Evolutionary conservation across 75 land plant species (phyloP), one percentile per base, ranked within the genome.

Genomic region (Ceratopteris richardii): DNA sequence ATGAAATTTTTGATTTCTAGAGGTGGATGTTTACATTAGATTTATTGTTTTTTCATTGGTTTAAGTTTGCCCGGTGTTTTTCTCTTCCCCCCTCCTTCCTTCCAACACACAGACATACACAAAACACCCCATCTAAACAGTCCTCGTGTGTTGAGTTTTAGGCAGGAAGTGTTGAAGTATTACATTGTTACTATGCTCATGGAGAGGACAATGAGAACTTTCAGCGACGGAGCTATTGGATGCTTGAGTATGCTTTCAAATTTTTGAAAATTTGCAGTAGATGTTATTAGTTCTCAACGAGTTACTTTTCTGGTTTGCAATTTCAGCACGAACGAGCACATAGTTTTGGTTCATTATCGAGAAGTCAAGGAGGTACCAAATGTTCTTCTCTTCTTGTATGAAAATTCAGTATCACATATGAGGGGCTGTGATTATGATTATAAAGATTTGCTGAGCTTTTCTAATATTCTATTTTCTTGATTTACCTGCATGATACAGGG

Each of bases 161-260:
- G 89, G 77, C 80, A 63, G 94, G 89, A 18, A 88, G 97, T 68
- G 77, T 88, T 55, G 97, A 91, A 78, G 94, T 84, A 36, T 76
- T 91, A 26, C 97, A 91, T 61, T 91, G 97, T 26, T 91, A 91
- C 62, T 91, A 91, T 78, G 97, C 97, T 17, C 97, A 85, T 75
- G 97, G 97, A 14, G 97, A 88, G 62, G 86, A 91, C 18, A 82
- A 91, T 67, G 78, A 82, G 24, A 84, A 77, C 42, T 91, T 91
- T 50, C 97, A 91, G 68, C 71, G 97, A 27, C 73, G 97, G 25
- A 63, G 94, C 60, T 91, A 91, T 64, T 91, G 97, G 97, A 65
- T 91, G 89, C 94, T 91, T 61, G 97, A 91, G 54, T 52, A 52
- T 24, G 50, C 14, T 46, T 2, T 21, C 22, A n/a, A 46, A 46